Percentiles rank a stretch among this genome's conserved stretches.
Evolutionary conservation across 495 filamentous ascomycete species (phyloP).

Genomic region (Astrothelium subdiscretum): DNA sequence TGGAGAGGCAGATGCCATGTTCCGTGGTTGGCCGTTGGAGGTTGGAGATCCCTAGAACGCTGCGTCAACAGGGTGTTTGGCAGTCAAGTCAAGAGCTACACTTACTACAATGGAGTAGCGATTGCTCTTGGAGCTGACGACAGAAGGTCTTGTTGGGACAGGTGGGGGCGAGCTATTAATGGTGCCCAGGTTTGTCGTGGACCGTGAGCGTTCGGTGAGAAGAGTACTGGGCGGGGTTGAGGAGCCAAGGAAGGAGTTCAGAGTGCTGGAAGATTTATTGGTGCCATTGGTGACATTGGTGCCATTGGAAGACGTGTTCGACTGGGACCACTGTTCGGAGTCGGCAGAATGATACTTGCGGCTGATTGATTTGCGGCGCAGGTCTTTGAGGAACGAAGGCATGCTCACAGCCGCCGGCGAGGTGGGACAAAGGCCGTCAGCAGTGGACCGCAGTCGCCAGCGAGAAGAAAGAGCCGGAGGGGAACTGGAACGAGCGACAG

Average conservation of each 20-base stretch:
- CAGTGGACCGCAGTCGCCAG: not conserved
- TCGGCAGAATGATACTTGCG: conserved; percentile 53
- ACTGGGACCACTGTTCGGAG: conserved; percentile 30
- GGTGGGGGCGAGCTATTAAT: conserved; percentile 36
- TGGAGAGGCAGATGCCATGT: conserved; percentile 47
- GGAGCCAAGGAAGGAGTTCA: conserved; percentile 46
- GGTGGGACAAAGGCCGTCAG: not conserved
- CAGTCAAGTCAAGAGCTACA: not conserved
- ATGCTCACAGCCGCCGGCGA: conserved; percentile 10
- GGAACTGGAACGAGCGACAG: too few species aligned
- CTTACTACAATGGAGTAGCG: conserved; percentile 31
- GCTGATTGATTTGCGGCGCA: conserved; percentile 49
- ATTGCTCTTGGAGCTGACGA: conserved; percentile 23
- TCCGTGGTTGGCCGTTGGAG: conserved; percentile 36
- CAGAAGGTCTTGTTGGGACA: conserved; percentile 16
- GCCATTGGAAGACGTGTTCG: conserved; percentile 29
- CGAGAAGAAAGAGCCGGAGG: not conserved
- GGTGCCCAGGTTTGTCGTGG: conserved; percentile 42
- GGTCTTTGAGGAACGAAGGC: conserved; percentile 60
- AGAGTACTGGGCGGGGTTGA: conserved; percentile 50
- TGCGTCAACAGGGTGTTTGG: conserved; percentile 27
- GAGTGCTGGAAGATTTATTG: conserved; percentile 50
- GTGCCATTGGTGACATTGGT: conserved; percentile 12
- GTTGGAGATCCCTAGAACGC: conserved; percentile 43
- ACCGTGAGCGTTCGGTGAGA: conserved; percentile 40